Conservation (phyloP, 768 basidiomycete genomes). For the Tricholoma saponaceum region DNA sequence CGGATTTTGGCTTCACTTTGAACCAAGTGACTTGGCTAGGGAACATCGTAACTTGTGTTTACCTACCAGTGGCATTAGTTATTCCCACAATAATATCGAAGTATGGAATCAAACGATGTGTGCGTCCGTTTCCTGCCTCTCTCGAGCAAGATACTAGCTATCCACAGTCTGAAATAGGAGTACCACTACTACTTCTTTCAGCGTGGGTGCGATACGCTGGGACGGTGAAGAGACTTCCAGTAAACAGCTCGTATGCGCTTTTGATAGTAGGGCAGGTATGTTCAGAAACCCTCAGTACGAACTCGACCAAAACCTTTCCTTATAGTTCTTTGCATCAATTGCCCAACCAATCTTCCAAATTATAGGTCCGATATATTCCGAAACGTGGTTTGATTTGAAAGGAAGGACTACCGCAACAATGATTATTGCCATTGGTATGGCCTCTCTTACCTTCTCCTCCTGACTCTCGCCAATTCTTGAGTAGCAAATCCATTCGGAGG, state of each 20-base stretch:
- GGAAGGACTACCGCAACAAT: conserved; percentile 77
- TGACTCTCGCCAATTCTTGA: background rate
- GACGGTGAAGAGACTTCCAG: conserved; percentile 50
- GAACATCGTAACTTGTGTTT: conserved; percentile 60
- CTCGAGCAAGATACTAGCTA: background rate
- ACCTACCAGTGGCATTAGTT: conserved; percentile 56
- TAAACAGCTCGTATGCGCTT: conserved; percentile 54
- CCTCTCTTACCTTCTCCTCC: background rate
- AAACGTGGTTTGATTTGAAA: conserved; percentile 76
- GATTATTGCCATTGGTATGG: conserved; percentile 47
- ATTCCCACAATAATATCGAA: conserved; percentile 54
- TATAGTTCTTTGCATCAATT: conserved; percentile 56
- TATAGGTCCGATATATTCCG: conserved; percentile 76
- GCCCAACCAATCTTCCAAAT: conserved; percentile 75
- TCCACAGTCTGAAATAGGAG: conserved; percentile 60
- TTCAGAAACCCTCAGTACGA: background rate
- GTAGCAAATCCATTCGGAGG: conserved; percentile 72
- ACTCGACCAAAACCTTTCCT: background rate
- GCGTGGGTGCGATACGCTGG: conserved; percentile 79
- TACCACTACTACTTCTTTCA: conserved; percentile 49
- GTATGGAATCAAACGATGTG: conserved; percentile 61
- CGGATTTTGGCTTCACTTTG: conserved; percentile 64
- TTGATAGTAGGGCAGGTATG: conserved; percentile 69
- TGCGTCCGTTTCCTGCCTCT: conserved; percentile 30
- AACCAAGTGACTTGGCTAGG: conserved; percentile 80